Conservation (phyloP, 1,284 basidiomycete genomes). For the Entoloma clypeatum region DNA sequence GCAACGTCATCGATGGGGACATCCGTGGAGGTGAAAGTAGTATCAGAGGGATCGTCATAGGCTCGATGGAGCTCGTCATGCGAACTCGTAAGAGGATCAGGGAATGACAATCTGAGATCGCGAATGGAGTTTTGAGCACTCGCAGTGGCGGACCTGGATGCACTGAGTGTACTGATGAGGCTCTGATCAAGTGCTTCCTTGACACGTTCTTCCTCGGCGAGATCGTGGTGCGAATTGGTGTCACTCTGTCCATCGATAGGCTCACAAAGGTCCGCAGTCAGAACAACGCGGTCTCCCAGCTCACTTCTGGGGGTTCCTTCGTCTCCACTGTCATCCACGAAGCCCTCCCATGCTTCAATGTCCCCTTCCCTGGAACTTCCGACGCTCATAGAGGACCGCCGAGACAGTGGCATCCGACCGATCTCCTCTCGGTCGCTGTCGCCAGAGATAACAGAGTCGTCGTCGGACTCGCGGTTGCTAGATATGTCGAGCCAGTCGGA, state of each 20-base stretch:
- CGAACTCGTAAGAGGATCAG: constrained; percentile 69
- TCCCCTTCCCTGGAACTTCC: constrained; percentile 63
- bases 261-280: constrained; percentile 24
- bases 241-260: constrained; percentile 25
- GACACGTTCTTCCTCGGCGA: constrained; percentile 59
- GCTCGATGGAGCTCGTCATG: constrained; percentile 52
- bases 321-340: constrained; percentile 56
- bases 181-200: constrained; percentile 73
- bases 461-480: constrained; percentile 61
- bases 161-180: constrained; percentile 69
- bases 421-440: constrained; percentile 58
- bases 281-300: constrained; percentile 27
- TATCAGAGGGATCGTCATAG: constrained; percentile 42
- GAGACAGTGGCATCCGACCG: constrained; percentile 51
- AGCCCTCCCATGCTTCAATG: constrained; percentile 70
- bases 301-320: constrained; percentile 36
- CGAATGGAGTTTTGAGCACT: constrained; percentile 56
- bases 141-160: constrained; percentile 58
- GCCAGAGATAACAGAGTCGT: constrained; percentile 58
- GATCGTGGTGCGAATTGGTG: constrained; percentile 29
- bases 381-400: constrained; percentile 62
- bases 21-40: constrained; percentile 19
- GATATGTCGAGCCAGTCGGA: constrained; percentile 77
- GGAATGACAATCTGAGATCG: constrained; percentile 73
- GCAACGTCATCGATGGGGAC: constrained; percentile 20